Base-by-base conservation (phyloP, 1,139 yeast genomes). In the Candida sp. region DNA sequence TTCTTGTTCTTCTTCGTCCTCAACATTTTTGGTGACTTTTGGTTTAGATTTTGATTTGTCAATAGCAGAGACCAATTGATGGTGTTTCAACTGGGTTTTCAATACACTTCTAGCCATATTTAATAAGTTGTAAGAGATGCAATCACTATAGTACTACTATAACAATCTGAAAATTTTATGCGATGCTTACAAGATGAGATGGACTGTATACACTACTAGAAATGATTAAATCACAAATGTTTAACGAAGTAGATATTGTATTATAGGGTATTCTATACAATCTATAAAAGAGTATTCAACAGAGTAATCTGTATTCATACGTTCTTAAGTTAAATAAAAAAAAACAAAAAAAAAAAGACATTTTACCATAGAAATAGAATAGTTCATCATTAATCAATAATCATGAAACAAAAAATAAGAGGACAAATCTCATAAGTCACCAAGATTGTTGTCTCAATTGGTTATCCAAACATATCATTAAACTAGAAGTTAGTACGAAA, bases 71-170 rank as follows among this genome's bases (percentile, higher is more conserved):
- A 59, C 46, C 43, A 55, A 54, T 50, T 66, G 58, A 25, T 64
- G 66, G 45, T 60, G 53, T 52, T 63, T 61, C 58, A 68, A 66
- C 56, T 68, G 73, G 45, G 63, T 53, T 52, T 66, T 69, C 47
- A 66, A 64, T 44, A 66, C 64, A 37, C 62, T 57, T 51, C 54
- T 66, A 49, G 64, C 70, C 73, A 68, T 68, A 30, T 43, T 51
- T 29, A 22, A 21, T 37, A 12, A 25, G 15, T 21, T 27, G 7
- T 12, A 25, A 15, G 19, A 11, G 11, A 8, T 22, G 12, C 4
- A 27, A 11, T 19, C 34, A 7, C 29, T 8, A 21, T 19, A 4
- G 19, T 37, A 3, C 12, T 25, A n/a, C 5, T 29, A 4, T 7
- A 19, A 15, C 8, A 35, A 27, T 19, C 27, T 27, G 33, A 37